Evolutionary conservation across 2,329 filamentous ascomycete species (phyloP), one percentile per base, ranked within the genome.

Genomic region (Aspergillus sp.): DNA sequence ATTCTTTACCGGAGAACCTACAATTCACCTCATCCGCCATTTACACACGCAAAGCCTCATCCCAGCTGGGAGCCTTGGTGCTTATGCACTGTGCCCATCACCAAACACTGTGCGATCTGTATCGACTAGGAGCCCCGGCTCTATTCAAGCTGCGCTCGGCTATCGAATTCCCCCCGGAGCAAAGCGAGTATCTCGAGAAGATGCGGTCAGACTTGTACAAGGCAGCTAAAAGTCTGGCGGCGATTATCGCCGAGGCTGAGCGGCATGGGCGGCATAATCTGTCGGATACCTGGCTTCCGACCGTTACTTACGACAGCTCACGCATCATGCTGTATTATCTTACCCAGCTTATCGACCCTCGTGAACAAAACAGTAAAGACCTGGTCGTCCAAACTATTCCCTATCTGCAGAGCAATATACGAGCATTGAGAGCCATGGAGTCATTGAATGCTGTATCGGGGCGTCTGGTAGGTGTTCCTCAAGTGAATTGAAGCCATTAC

Each of bases 271-370:
- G 48, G 5, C 44, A 56, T 22, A 41, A 32, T 22, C 22, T 56
- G 18, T 56, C 55, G 1, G 55, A 56, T 13, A 56, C 55, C 12
- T 56, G 55, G 55, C 48, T 56, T 20, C 55, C 55, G 18, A 56
- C 48, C n/a, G 42, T 56, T 7, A 52, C 48, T 5, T 56, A 56
- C 18, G 55, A 56, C 43, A 56, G 55, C 24, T 56, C 55, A 17
- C 55, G 55, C 15, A 56, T 56, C 4, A 56, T 56, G 55, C 17
- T 56, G 12, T 56, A 56, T 11, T 56, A 56, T 15, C 55, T 56
- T 11, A 56, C 55, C 1, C 55, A 56, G 42, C 55, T 56, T 9
- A 56, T 56, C 12, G 55, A 56, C 7, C 55, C 55, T 2, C 48
- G 48, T 22, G 42, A 56, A 18, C 55, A 48, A 13, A 20, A 52